phyloP scores from a whole-genome alignment of 2,329 filamentous ascomycete species.

The Microsporum canis region DNA sequence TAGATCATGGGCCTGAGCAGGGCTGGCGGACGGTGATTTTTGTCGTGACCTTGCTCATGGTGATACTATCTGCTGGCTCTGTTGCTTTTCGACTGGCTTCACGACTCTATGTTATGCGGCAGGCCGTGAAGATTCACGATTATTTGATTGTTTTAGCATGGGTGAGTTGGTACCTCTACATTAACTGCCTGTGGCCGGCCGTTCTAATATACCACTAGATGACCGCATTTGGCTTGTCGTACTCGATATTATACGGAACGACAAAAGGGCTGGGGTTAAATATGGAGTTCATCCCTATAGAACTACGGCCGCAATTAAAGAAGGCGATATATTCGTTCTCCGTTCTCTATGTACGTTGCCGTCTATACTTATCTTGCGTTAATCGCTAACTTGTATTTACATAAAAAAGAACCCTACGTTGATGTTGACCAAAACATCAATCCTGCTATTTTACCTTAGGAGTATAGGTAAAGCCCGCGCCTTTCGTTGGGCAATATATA shows the following conservation, averaged over 20 bases:
- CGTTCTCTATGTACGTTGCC: constrained; percentile 12
- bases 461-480: constrained; percentile 67
- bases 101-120: constrained; percentile 56
- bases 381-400: neutral
- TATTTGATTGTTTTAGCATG: constrained; percentile 71
- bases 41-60: constrained; percentile 35
- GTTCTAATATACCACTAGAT: neutral
- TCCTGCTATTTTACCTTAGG: constrained; percentile 79
- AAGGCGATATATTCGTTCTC: constrained; percentile 39
- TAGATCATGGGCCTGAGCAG: constrained; percentile 5
- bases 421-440: constrained; percentile 87
- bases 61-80: constrained; percentile 60
- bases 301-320: constrained; percentile 26
- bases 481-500: constrained; percentile 71
- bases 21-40: constrained; percentile 24
- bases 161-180: constrained; percentile 32
- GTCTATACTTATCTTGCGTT: neutral
- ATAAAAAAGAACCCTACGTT: constrained; percentile 62
- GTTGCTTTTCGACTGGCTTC: constrained; percentile 64
- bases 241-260: constrained; percentile 37
- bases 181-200: neutral
- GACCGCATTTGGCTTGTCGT: constrained; percentile 22
- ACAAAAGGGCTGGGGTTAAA: constrained; percentile 35
- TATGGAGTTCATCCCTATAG: constrained; percentile 25
- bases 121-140: constrained; percentile 63